Base-by-base conservation (phyloP, 225 moss, liverwort and hornwort species). In the Polytrichum commune region DNA sequence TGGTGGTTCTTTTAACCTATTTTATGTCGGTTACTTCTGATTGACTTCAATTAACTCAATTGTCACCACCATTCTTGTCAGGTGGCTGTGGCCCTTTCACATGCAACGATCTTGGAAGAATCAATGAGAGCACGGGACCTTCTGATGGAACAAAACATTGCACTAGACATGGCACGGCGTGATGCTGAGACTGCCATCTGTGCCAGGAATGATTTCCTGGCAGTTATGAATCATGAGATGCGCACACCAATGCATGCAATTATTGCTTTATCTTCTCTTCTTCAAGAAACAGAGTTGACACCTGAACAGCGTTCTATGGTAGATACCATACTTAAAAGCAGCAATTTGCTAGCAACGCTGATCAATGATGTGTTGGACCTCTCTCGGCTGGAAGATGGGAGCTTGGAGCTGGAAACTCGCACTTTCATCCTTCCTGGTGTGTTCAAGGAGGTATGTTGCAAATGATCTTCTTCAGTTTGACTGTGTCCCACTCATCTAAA, bases 141-240 rank as follows among this genome's bases (percentile, higher is more conserved):
- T 60, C 78, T 95, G 73, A 89, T 93, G 88, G 89, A 90, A 35
- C 88, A 91, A 69, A 95, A 95, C 60, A 89, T 95, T 55, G 92
- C 88, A 26, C 80, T 95, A 91, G 91, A 91, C 71, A 70, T 89
- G 80, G 95, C 95, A 66, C 84, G 95, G 74, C 86, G 85, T 60
- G 86, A 89, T 57, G 95, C 95, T 65, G 95, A 93, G 78, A 93
- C 92, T 69, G 95, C 95, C 5, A 95, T 95, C 73, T 81, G 95
- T 38, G 95, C 95, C 13, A 87, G 95, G 18, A 95, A 95, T 75
- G 95, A 95, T 64, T 95, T 95, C 54, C 89, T 95, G 58, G 92
- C 91, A 8, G 95, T 95, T 38, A 95, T 95, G 95, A 95, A 95
- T 73, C 91, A 95, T 78, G 95, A 95, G 83, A 95, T 95, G 95